Base-by-base conservation (phyloP, 805 yeast genomes). In the Candida andamanensis region DNA sequence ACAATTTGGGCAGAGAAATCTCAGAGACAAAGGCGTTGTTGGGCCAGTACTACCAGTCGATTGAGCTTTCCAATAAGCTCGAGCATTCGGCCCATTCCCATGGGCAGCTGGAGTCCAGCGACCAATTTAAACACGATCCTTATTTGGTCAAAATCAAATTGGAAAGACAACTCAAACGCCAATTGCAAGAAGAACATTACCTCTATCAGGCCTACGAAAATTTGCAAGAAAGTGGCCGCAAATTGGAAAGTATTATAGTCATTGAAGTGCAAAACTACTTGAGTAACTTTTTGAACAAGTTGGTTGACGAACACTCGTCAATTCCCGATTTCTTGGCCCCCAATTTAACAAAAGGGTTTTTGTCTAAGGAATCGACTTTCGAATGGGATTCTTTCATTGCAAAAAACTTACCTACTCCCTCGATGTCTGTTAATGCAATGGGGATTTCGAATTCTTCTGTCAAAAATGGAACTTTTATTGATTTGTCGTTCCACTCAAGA, bases 311-410 rank as follows among this genome's bases (percentile, higher is more conserved):
- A 54, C 80, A 87, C 24, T 80, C 80, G 45, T 65, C 80, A 27
- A 78, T 85, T 12, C 74, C 83, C 44, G 78, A 78, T 41, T 70
- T 68, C 29, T 60, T 85, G 39, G 67, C 80, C 25, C 77, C 87
- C 3, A 77, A 74, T 51, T 60, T 85, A 36, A 48, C 52, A 24
- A 49, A 58, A 26, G 67, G 67, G 3, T 76, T 87, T 43, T 72
- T 87, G 40, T 72, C 82, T 21, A 81, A 83, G 50, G 87, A 83
- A 38, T 78, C 95, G 9, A 68, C 74, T 22, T 76, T 77, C 52
- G 97, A 92, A 63, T 90, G 97, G 95, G 85, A 83, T 39, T 72
- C 84, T 20, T 92, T 85, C 43, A 72, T 89, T 32, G 59, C 76
- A 7, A 74, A 80, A 40, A 87, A 89, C 58, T 63, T 64, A 27